phyloP scores from a whole-genome alignment of 805 yeast species.

The Candida koratica region DNA sequence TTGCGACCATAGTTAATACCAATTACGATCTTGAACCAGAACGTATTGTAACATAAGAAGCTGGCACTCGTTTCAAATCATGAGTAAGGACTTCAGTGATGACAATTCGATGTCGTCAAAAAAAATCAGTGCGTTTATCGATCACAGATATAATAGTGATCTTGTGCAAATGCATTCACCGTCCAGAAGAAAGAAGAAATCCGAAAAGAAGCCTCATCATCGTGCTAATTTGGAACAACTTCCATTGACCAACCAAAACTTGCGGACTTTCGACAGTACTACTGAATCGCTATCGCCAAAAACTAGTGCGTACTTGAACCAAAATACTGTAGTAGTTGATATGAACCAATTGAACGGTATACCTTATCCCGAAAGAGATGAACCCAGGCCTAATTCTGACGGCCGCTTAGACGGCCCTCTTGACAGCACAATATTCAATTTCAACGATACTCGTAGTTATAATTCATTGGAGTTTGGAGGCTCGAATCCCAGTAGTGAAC shows the following conservation, averaged over 20 bases:
- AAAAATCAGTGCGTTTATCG: conserved; percentile 20
- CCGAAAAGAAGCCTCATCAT: background rate
- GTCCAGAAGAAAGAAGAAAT: conserved; percentile 27
- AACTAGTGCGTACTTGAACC: conserved; percentile 1
- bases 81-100: conserved; percentile 4
- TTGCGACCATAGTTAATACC: too few species aligned
- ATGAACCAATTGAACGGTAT: conserved; percentile 33
- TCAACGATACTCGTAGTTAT: conserved; percentile 16
- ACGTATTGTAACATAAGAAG: too few species aligned
- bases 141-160: conserved; percentile 27
- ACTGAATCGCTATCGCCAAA: conserved; percentile 11
- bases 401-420: background rate
- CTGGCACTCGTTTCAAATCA: too few species aligned
- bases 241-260: conserved; percentile 39
- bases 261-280: conserved; percentile 23
- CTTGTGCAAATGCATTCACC: conserved; percentile 28
- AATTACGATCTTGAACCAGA: too few species aligned
- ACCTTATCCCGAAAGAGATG: conserved; percentile 1
- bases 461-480: conserved; percentile 41
- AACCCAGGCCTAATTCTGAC: background rate
- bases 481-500: conserved; percentile 63
- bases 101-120: conserved; percentile 7
- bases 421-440: conserved; percentile 3
- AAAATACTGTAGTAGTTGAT: conserved; percentile 28
- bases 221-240: conserved; percentile 5